Evolutionary conservation across 495 filamentous ascomycete species (phyloP).

Genomic region (Neurospora sp.): DNA sequence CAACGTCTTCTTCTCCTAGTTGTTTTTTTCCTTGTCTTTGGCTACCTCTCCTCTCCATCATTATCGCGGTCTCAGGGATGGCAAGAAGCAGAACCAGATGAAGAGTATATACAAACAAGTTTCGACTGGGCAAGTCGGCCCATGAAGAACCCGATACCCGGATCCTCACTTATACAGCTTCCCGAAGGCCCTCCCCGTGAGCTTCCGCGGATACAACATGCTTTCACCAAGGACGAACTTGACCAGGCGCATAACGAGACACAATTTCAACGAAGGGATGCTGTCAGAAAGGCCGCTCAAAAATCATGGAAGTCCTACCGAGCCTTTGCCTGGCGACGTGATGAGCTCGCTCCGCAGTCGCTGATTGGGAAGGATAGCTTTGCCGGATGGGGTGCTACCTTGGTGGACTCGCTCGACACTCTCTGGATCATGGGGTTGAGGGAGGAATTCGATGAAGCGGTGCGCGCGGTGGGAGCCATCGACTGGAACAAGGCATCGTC

Average conservation of each 20-base stretch:
- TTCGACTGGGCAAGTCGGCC: slow-evolving; percentile 34
- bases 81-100: neutral
- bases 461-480: slow-evolving; percentile 56
- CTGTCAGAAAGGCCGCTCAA: slow-evolving; percentile 54
- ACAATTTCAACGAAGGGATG: slow-evolving; percentile 17
- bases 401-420: slow-evolving; percentile 79
- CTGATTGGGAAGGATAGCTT: slow-evolving; percentile 53
- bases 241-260: slow-evolving; percentile 19
- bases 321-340: slow-evolving; percentile 60
- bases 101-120: slow-evolving; percentile 21
- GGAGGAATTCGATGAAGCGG: slow-evolving; percentile 71
- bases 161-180: slow-evolving; percentile 18
- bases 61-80: neutral
- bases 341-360: slow-evolving; percentile 62
- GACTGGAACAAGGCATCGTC: slow-evolving; percentile 65
- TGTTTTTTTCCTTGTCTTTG: slow-evolving; percentile 10
- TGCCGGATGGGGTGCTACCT: slow-evolving; percentile 77
- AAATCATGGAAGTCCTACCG: slow-evolving; percentile 72
- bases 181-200: slow-evolving; percentile 24
- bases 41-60: slow-evolving; percentile 6
- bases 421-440: slow-evolving; percentile 86
- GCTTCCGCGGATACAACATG: slow-evolving; percentile 31
- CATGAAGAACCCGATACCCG: slow-evolving; percentile 23
- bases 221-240: slow-evolving; percentile 24
- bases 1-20: slow-evolving; percentile 14